Evolutionary conservation across 257 asterid species (phyloP).

Genomic region (Solanum rostratum): DNA sequence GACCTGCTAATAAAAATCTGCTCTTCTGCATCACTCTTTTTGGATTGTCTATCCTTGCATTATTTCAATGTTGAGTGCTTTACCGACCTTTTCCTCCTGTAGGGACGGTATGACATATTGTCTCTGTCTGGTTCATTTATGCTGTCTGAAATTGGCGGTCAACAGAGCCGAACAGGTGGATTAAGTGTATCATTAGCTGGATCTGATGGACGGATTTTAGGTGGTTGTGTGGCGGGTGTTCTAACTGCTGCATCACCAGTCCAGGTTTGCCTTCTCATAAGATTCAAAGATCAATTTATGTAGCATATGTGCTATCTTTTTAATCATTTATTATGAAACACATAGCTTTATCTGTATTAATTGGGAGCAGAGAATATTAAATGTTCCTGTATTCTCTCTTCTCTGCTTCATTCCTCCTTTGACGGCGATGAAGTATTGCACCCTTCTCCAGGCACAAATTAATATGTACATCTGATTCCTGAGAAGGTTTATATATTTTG

Average conservation of each 20-base stretch:
- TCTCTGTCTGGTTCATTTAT: constrained; percentile 53
- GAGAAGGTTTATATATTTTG: background rate
- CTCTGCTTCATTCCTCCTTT: background rate
- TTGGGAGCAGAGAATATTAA: too few species aligned
- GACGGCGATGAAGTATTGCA: background rate
- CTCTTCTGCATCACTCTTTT: background rate
- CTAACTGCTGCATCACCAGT: constrained; percentile 50
- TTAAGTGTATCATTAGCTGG: constrained; percentile 47
- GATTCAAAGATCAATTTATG: background rate
- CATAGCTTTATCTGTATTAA: background rate
- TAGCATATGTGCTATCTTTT: background rate
- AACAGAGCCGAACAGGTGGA: constrained; percentile 45
- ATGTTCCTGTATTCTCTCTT: background rate
- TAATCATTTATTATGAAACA: background rate
- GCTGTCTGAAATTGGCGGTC: constrained; percentile 41
- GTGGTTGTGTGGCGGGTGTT: constrained; percentile 61
- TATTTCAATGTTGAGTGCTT: background rate
- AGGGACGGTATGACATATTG: constrained; percentile 50
- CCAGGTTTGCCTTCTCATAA: constrained; percentile 30
- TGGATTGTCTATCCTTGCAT: background rate
- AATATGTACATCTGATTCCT: background rate
- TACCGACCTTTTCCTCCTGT: background rate
- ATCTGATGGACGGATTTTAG: constrained; percentile 55
- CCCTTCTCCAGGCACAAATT: background rate
- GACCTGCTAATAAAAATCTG: background rate